phyloP scores from a whole-genome alignment of 352 stramenopile genomes.

The Thalassiosira mediterranea region DNA sequence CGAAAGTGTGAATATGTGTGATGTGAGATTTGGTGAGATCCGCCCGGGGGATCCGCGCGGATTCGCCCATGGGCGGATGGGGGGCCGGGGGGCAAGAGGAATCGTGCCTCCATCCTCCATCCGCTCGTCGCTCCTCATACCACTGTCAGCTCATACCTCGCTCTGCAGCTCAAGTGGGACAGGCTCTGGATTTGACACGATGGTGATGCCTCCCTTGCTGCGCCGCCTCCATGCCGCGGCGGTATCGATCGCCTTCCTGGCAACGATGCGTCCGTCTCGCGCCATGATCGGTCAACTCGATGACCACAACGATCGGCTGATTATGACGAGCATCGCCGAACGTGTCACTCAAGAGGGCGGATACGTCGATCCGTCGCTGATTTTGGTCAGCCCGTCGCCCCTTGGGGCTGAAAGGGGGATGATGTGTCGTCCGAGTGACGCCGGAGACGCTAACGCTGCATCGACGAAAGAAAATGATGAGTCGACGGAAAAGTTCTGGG shows the following conservation, averaged over 20 bases:
- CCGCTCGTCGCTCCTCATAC: background rate
- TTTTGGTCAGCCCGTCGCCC: slow-evolving; percentile 58
- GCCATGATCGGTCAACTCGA: background rate
- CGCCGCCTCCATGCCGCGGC: background rate
- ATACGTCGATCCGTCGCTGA: slow-evolving; percentile 71
- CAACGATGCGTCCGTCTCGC: background rate
- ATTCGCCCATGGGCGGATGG: no score
- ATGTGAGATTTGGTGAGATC: no score
- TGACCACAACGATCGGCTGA: background rate
- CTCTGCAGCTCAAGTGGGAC: no score
- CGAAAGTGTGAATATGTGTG: no score
- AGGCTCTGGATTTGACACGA: no score
- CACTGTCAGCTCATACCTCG: background rate
- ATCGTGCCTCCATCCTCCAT: no score
- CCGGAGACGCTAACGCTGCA: slow-evolving; percentile 1
- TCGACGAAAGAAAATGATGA: slow-evolving; percentile 1
- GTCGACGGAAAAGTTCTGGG: slow-evolving; percentile 37
- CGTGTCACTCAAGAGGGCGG: slow-evolving; percentile 44
- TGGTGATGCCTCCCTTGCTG: no score
- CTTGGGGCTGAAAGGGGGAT: slow-evolving; percentile 58
- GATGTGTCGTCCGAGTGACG: background rate
- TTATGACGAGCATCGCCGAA: slow-evolving; percentile 5
- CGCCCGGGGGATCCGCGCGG: no score
- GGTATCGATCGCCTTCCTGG: background rate
- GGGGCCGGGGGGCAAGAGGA: no score